These are phyloP conservation scores for Waltiozyma sp. DNA, from an alignment of 1,139 yeast species.

Conservation along the genomic window DNA sequence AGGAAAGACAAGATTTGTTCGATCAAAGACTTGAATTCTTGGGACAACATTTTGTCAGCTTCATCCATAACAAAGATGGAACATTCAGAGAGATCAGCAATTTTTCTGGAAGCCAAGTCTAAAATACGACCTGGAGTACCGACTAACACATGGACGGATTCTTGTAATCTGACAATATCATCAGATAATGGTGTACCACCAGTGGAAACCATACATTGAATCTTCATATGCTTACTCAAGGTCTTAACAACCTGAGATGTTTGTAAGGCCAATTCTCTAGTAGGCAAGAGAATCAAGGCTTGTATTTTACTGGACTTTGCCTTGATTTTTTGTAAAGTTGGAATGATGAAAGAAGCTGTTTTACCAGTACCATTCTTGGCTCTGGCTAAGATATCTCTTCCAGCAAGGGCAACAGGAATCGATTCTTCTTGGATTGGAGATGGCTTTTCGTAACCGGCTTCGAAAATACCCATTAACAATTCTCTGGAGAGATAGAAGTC, in stretches of 20 bases:
- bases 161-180: constrained; percentile 86
- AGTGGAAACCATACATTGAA: constrained; percentile 95
- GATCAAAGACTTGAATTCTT: constrained; percentile 81
- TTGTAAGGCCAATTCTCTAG: constrained; percentile 93
- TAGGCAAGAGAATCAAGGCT: constrained; percentile 81
- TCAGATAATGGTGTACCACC: constrained; percentile 96
- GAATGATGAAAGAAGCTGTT: constrained; percentile 92
- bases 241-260: constrained; percentile 96
- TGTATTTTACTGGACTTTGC: constrained; percentile 81
- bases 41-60: constrained; percentile 92
- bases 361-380: constrained; percentile 99
- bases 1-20: constrained; percentile 79
- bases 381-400: constrained; percentile 93
- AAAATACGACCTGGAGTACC: constrained; percentile 97
- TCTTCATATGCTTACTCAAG: constrained; percentile 87
- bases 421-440: constrained; percentile 98
- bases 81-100: constrained; percentile 83
- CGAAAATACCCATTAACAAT: constrained; percentile 94
- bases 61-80: constrained; percentile 95
- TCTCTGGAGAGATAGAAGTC: constrained; percentile 88
- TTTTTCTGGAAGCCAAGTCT: constrained; percentile 80
- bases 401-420: constrained; percentile 90
- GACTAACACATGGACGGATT: constrained; percentile 82
- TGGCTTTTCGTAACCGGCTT: constrained; percentile 97
- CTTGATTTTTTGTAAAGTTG: constrained; percentile 73